Conservation (phyloP, 345 rosid genomes). For the Turnera subulata region DNA sequence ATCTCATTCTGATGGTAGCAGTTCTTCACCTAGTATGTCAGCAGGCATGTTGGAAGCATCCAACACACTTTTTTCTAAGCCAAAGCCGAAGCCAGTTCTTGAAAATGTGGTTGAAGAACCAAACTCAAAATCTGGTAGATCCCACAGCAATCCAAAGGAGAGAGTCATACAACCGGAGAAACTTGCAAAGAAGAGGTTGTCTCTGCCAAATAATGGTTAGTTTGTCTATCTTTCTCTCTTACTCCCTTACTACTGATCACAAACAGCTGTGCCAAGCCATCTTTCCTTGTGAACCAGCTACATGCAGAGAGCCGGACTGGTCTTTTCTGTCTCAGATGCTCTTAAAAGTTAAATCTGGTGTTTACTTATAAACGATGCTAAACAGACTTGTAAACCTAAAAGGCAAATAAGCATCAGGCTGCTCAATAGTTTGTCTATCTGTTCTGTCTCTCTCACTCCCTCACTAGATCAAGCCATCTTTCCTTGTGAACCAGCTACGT, state of each 20-base stretch:
- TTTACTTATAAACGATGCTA: no score
- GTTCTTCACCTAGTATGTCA: conserved; percentile 58
- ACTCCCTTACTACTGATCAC: neutral
- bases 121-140: conserved; percentile 54
- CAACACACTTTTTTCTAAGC: conserved; percentile 32
- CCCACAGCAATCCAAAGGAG: conserved; percentile 92
- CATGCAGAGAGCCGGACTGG: no score
- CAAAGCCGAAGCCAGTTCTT: conserved; percentile 48
- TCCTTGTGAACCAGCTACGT: neutral
- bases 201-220: conserved; percentile 70
- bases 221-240: conserved; percentile 16
- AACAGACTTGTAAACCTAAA: no score
- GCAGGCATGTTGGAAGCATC: conserved; percentile 45
- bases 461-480: neutral
- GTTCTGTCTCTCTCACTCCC: conserved; percentile 4
- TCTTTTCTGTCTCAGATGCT: no score
- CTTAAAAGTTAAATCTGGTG: no score
- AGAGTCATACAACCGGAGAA: conserved; percentile 48
- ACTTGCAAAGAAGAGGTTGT: conserved; percentile 57
- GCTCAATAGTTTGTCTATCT: conserved; percentile 27
- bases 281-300: neutral
- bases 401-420: no score
- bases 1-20: conserved; percentile 61
- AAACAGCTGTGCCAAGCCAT: neutral
- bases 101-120: conserved; percentile 51